Percentiles rank a stretch among this genome's conserved stretches.
Evolutionary conservation across 108 stramenopile genomes (phyloP).

Genomic region (Skeletonema grethae): DNA sequence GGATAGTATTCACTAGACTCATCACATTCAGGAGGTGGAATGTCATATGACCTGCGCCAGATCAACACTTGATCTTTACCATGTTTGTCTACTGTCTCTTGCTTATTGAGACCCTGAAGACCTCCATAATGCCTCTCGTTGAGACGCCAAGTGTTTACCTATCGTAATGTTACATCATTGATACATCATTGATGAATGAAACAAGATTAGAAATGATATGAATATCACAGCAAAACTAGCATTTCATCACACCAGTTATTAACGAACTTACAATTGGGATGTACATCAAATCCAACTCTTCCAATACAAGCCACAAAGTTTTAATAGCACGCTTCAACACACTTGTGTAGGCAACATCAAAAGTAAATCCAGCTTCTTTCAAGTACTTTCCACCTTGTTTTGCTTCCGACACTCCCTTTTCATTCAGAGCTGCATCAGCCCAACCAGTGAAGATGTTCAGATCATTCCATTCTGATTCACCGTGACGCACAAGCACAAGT

Average conservation of each 20-base stretch:
- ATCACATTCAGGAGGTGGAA: slow-evolving; percentile 91
- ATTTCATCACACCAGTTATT: neutral
- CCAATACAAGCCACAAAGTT: slow-evolving; percentile 85
- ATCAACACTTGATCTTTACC: slow-evolving; percentile 95
- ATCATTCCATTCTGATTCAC: slow-evolving; percentile 97
- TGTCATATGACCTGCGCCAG: slow-evolving; percentile 95
- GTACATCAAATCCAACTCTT: slow-evolving; percentile 87
- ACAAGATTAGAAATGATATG: neutral
- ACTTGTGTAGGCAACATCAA: slow-evolving; percentile 97
- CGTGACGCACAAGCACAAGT: slow-evolving; percentile 89
- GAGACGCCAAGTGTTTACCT: slow-evolving; percentile 78
- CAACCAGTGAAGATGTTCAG: slow-evolving; percentile 91
- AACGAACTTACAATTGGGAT: slow-evolving; percentile 72
- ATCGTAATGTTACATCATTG: slow-evolving; percentile 32
- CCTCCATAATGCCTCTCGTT: slow-evolving; percentile 96
- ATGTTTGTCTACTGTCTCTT: slow-evolving; percentile 95
- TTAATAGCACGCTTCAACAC: slow-evolving; percentile 93
- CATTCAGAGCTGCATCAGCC: slow-evolving; percentile 90
- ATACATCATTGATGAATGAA: neutral
- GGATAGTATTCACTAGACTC: slow-evolving; percentile 79
- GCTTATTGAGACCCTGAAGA: slow-evolving; percentile 96
- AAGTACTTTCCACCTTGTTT: slow-evolving; percentile 81
- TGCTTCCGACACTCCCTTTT: slow-evolving; percentile 89
- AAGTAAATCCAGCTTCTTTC: slow-evolving; percentile 64
- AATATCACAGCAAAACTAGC: neutral